A percentile compares a stretch with the other conserved stretches of the same genome.
These are phyloP conservation scores for Paramecium sonneborni DNA, from an alignment of 73 alveolate genomes.

Conservation along the genomic window DNA sequence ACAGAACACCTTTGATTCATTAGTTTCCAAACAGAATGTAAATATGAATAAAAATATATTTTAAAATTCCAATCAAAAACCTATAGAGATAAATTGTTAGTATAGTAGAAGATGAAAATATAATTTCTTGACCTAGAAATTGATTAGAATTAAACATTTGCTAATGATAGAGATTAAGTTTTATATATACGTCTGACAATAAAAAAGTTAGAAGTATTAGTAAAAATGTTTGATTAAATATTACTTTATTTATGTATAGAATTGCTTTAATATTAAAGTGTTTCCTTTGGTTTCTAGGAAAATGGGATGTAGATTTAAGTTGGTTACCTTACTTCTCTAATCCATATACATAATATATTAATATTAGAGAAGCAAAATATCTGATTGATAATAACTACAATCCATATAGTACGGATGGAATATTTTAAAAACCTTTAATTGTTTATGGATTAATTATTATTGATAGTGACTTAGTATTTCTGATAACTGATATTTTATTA, in stretches of 20 bases:
- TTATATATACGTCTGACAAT: background rate
- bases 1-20: background rate
- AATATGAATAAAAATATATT: background rate
- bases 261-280: background rate
- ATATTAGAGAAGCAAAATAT: background rate
- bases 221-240: background rate
- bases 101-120: too few species aligned
- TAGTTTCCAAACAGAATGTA: background rate
- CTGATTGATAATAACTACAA: background rate
- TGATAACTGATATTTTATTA: background rate
- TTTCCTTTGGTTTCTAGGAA: background rate
- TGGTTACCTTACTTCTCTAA: constrained; percentile 5
- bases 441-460: background rate
- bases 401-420: background rate
- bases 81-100: background rate
- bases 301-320: background rate
- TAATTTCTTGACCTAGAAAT: background rate
- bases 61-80: background rate
- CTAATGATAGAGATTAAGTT: background rate
- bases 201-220: background rate
- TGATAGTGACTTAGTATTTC: background rate
- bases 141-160: background rate
- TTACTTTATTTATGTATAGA: background rate
- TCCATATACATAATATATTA: background rate
- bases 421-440: background rate